A percentile compares a stretch with the other conserved stretches of the same genome.
Evolutionary conservation across 2,329 filamentous ascomycete genomes (phyloP).

Genomic region (Fusarium protoensiforme): DNA sequence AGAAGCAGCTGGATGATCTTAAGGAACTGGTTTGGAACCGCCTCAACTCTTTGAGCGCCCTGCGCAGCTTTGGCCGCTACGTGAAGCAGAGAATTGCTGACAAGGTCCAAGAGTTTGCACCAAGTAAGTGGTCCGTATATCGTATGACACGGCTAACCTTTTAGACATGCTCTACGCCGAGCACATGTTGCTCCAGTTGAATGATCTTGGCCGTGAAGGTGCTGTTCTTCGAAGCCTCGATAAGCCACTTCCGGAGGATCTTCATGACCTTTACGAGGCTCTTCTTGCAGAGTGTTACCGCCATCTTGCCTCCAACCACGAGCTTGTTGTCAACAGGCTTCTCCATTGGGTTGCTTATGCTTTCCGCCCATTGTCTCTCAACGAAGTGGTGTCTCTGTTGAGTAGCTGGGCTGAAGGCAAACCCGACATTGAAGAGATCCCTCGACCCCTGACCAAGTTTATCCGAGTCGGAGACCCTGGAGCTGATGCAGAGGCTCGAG

Average conservation of each 20-base stretch:
- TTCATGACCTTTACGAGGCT: conserved; percentile 42
- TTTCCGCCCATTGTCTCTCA: conserved; percentile 34
- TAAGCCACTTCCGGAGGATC: conserved; percentile 36
- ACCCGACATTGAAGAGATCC: conserved; percentile 43
- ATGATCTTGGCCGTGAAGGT: conserved; percentile 47
- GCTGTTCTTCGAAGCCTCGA: conserved; percentile 45
- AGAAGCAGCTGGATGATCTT: conserved; percentile 43
- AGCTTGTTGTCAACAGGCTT: conserved; percentile 32
- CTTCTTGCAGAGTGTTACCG: conserved; percentile 42
- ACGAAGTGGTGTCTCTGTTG: conserved; percentile 37
- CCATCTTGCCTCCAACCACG: conserved; percentile 25
- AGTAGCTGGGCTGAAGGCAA: conserved; percentile 17
- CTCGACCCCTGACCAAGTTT: conserved; percentile 40
- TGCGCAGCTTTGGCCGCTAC: conserved; percentile 43
- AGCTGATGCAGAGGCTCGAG: conserved; percentile 34
- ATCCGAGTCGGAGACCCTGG: conserved; percentile 41
- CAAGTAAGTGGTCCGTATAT: conserved; percentile 38
- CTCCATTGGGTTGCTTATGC: conserved; percentile 45
- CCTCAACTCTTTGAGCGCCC: conserved; percentile 36
- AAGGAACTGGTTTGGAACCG: conserved; percentile 42
- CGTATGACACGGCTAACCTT: not conserved
- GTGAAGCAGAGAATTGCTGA: conserved; percentile 45
- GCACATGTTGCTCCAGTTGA: conserved; percentile 46
- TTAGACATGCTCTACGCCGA: conserved; percentile 50
- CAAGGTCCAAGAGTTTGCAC: conserved; percentile 44